Percentiles rank a stretch among this genome's conserved stretches.
Conservation (phyloP, 345 rosid genomes). For the Moricandia moricandioides region DNA sequence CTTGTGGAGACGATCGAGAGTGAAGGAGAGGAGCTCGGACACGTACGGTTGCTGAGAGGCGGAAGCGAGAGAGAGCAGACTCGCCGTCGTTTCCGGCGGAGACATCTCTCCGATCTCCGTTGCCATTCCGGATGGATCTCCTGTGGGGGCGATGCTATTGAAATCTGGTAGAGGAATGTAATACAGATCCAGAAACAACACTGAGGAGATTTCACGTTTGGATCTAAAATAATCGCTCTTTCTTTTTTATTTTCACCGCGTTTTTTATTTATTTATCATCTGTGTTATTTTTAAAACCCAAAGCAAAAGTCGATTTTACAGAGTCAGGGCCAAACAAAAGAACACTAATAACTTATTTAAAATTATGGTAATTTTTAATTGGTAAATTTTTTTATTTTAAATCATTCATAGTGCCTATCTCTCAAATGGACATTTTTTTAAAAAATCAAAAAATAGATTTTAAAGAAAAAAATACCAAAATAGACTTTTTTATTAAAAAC, state of each 20-base stretch:
- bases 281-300: too few relatives aligned
- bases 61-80: conserved; percentile 74
- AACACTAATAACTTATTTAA: too few relatives aligned
- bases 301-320: too few relatives aligned
- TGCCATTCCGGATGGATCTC: conserved; percentile 5
- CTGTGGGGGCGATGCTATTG: background rate
- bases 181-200: conserved; percentile 21
- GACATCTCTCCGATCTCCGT: conserved; percentile 53
- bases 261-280: background rate
- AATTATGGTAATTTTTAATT: too few relatives aligned
- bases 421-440: too few relatives aligned
- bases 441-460: too few relatives aligned
- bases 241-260: background rate
- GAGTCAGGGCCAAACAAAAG: too few relatives aligned
- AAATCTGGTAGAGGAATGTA: background rate
- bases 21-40: conserved; percentile 96
- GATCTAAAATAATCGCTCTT: conserved; percentile 21
- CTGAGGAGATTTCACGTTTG: conserved; percentile 1
- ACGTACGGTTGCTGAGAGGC: conserved; percentile 88
- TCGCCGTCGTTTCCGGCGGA: conserved; percentile 37
- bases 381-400: too few relatives aligned
- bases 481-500: too few relatives aligned
- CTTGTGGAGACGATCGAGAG: conserved; percentile 99
- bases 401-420: too few relatives aligned
- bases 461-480: too few relatives aligned